Evolutionary conservation across 78 protist species (phyloP).

Genomic region (Anaeramoeba ignava): DNA sequence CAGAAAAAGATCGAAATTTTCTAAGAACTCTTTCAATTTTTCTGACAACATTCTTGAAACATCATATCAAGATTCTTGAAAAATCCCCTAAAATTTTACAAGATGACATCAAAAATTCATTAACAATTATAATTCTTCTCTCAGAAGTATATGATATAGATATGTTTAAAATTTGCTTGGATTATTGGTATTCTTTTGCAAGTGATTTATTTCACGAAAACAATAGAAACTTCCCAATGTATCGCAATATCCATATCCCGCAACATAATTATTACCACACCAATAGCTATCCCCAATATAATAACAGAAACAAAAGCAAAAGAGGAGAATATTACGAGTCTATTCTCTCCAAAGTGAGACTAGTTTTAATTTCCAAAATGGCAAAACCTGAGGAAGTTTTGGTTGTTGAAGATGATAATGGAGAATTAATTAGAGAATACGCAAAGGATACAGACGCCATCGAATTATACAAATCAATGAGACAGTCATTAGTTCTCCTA

Average conservation of each 20-base stretch:
- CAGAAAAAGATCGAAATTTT: conserved; percentile 15
- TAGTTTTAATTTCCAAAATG: conserved; percentile 73
- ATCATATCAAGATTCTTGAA: conserved; percentile 56
- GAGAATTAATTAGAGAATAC: conserved; percentile 76
- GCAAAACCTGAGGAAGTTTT: conserved; percentile 96
- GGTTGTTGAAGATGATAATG: conserved; percentile 84
- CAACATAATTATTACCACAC: too few relatives aligned
- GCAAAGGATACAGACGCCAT: conserved; percentile 64
- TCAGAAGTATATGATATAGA: conserved; percentile 75
- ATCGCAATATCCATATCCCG: too few relatives aligned
- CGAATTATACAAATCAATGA: conserved; percentile 60
- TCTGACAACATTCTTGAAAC: conserved; percentile 54
- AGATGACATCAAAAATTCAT: too few relatives aligned
- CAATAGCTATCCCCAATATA: too few relatives aligned
- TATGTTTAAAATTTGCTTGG: conserved; percentile 84
- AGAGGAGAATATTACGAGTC: too few relatives aligned
- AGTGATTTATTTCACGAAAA: conserved; percentile 19
- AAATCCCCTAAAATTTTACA: too few relatives aligned
- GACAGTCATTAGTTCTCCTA: conserved; percentile 57
- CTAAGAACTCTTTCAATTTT: conserved; percentile 58
- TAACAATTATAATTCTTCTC: too few relatives aligned
- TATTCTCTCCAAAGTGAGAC: conserved; percentile 61
- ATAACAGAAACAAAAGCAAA: too few relatives aligned
- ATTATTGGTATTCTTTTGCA: conserved; percentile 72
- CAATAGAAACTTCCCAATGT: too few relatives aligned